phyloP scores from a whole-genome alignment of 1,284 basidiomycete species.

The Afroboletus lepidellus region DNA sequence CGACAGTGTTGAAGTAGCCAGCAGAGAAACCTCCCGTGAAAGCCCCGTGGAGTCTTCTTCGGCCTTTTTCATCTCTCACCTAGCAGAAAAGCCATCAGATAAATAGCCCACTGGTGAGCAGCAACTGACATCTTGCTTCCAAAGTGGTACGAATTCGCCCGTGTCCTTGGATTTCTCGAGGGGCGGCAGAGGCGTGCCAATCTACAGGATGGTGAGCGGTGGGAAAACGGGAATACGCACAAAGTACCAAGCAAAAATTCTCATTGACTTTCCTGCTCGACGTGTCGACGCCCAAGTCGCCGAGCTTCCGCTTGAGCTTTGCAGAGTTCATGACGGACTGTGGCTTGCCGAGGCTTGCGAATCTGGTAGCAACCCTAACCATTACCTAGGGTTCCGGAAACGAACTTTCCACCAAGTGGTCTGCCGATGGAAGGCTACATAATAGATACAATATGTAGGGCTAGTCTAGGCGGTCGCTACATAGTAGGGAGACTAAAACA shows the following conservation, averaged over 20 bases:
- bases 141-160: slow-evolving; percentile 92
- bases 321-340: slow-evolving; percentile 44
- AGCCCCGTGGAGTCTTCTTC: slow-evolving; percentile 90
- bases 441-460: no score
- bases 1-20: slow-evolving; percentile 96
- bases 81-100: slow-evolving; percentile 35
- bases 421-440: no score
- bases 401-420: no score
- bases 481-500: no score
- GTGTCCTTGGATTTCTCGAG: slow-evolving; percentile 86
- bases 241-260: slow-evolving; percentile 80
- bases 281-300: slow-evolving; percentile 74
- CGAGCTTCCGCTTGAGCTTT: slow-evolving; percentile 75
- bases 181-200: slow-evolving; percentile 89
- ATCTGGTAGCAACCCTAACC: slow-evolving; percentile 19
- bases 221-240: background rate
- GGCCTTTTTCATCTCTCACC: slow-evolving; percentile 93
- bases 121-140: slow-evolving; percentile 88
- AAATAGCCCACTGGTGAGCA: slow-evolving; percentile 17
- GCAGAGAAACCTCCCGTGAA: slow-evolving; percentile 98
- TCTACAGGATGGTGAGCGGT: slow-evolving; percentile 45
- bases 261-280: slow-evolving; percentile 73
- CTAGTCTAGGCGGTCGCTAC: no score
- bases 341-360: background rate
- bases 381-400: slow-evolving; percentile 17